Percentiles rank a stretch among this genome's conserved stretches.
These are phyloP conservation scores for Capronia coronata DNA, from an alignment of 2,329 filamentous ascomycete species.

Conservation along the genomic window DNA sequence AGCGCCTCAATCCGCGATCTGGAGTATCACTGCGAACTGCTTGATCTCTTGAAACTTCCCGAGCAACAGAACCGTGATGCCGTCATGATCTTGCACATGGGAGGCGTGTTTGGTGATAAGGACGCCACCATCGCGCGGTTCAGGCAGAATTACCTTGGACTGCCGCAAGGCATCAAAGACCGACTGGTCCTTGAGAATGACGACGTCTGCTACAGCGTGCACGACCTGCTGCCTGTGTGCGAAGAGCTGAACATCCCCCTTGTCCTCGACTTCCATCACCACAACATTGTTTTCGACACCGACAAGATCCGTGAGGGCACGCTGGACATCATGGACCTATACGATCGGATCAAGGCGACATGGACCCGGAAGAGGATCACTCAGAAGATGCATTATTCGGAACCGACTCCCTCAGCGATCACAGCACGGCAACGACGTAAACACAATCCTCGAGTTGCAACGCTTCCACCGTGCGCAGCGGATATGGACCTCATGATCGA, in stretches of 20 bases:
- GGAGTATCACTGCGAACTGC: conserved; percentile 80
- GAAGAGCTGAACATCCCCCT: conserved; percentile 91
- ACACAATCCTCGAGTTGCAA: conserved; percentile 72
- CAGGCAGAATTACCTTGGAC: conserved; percentile 60
- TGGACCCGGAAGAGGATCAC: conserved; percentile 79
- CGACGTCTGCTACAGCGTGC: conserved; percentile 86
- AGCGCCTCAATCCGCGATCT: conserved; percentile 71
- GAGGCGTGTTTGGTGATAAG: conserved; percentile 85
- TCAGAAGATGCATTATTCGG: conserved; percentile 97
- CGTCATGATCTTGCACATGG: conserved; percentile 92
- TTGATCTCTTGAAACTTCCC: conserved; percentile 68
- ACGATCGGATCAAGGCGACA: conserved; percentile 69
- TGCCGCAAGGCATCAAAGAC: conserved; percentile 66
- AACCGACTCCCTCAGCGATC: conserved; percentile 67
- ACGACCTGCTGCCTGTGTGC: conserved; percentile 82
- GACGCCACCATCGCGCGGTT: conserved; percentile 70
- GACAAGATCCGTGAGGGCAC: conserved; percentile 73
- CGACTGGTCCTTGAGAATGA: conserved; percentile 89
- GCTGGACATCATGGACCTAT: conserved; percentile 68
- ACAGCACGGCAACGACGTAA: conserved; percentile 74
- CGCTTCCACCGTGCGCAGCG: conserved; percentile 70
- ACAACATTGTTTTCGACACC: conserved; percentile 84
- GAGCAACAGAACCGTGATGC: conserved; percentile 75
- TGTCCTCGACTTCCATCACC: conserved; percentile 88
- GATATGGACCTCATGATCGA: conserved; percentile 99